Conservation (phyloP, 306 rosid genomes). For the Arachis hypogaea region DNA sequence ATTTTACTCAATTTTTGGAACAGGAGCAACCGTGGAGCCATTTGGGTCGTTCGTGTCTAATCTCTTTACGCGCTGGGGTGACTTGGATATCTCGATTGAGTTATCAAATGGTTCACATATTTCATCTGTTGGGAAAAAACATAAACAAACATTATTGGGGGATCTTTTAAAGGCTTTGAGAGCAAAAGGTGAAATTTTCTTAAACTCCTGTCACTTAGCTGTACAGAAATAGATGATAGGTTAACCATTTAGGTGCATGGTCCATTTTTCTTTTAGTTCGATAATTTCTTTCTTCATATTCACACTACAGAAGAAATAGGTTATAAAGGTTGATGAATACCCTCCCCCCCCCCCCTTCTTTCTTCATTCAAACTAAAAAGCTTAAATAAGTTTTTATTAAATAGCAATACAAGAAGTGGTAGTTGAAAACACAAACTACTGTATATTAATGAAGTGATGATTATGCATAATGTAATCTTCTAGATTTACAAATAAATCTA, state of each 20-base stretch:
- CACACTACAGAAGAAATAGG: not conserved
- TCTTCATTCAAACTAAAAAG: not conserved
- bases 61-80: slow-evolving; percentile 84
- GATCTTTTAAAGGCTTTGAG: slow-evolving; percentile 60
- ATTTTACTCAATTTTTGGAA: slow-evolving; percentile 41
- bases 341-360: too few relatives aligned
- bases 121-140: slow-evolving; percentile 68
- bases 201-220: slow-evolving; percentile 25
- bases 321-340: slow-evolving; percentile 3
- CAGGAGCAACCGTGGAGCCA: slow-evolving; percentile 96
- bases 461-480: not conserved
- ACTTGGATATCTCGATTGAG: slow-evolving; percentile 85
- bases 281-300: slow-evolving; percentile 7
- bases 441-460: slow-evolving; percentile 15
- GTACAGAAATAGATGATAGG: slow-evolving; percentile 9
- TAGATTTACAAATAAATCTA: slow-evolving; percentile 6
- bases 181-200: slow-evolving; percentile 58
- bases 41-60: slow-evolving; percentile 89
- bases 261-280: slow-evolving; percentile 22
- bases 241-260: slow-evolving; percentile 19
- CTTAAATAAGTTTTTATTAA: not conserved
- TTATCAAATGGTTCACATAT: slow-evolving; percentile 64
- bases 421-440: slow-evolving; percentile 12
- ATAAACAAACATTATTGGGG: slow-evolving; percentile 52
- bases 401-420: slow-evolving; percentile 7